Evolutionary conservation across 768 basidiomycete species (phyloP), one percentile per base, ranked within the genome.

Genomic region (Postia placenta): DNA sequence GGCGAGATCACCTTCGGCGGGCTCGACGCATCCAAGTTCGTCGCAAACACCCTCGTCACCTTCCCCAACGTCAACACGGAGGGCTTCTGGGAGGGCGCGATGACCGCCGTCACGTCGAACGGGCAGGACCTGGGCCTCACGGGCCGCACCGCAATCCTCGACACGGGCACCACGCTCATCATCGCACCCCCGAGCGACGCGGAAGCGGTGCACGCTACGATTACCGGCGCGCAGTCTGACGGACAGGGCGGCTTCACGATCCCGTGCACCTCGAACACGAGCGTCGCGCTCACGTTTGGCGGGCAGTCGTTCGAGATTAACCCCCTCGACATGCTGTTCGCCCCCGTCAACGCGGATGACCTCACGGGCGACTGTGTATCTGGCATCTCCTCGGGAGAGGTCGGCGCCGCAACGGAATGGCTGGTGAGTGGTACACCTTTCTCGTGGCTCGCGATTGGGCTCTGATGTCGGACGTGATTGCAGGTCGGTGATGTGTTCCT

Each of bases 1-100:
- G 90, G 90, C 44, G 76, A 89, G 67, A 75, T 92, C 50, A 89
- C 89, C 6, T 87, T 93, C 54, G 91, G 90, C 27, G 84, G 76
- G 11, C 73, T 90, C 27, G 87, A 92, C 65, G 11, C 67, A 7
- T 70, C 76, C 53, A 89, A 91, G 66, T 87, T 89, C 62, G 74
- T 82, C 55, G 48, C 72, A 5, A 51, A 58, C 15, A 82, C 86
- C 2, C 70, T 87, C 30, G 71, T 76, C 37, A 80, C 76, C 0
- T 48, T 90, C 44, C 57, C 65, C 46, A 90, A 88, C 56, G 78
- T 87, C 62, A 87, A 78, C 65, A 40, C 52, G 5, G 52, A 72
- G 22, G 88, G 89, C 33, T 93, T 92, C 72, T 93, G 91, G 92
- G 86, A 91, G 70, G 83, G 72, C 14, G 67, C 67, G 6, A 63